phyloP scores from a whole-genome alignment of 2,329 filamentous ascomycete genomes.

The Apiospora arundinis region DNA sequence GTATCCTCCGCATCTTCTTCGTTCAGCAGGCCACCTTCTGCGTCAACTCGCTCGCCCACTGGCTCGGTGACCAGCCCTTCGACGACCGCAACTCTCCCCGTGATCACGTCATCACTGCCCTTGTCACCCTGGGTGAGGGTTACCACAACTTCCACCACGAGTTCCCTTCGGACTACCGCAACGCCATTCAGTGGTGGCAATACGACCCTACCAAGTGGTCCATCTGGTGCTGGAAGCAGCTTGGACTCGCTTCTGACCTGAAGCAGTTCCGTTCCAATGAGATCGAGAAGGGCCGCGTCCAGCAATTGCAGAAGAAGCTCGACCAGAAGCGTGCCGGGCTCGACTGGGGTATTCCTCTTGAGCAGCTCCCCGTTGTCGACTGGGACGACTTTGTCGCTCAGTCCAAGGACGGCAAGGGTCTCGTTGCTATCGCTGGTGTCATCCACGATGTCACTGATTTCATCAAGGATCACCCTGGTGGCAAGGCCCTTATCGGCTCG shows the following conservation, averaged over 20 bases:
- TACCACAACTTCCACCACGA: conserved; percentile 80
- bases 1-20: conserved; percentile 58
- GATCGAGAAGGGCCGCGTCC: conserved; percentile 71
- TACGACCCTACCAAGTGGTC: conserved; percentile 76
- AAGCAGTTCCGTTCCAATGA: conserved; percentile 73
- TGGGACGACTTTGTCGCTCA: conserved; percentile 71
- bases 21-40: conserved; percentile 61
- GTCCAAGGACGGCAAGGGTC: conserved; percentile 67
- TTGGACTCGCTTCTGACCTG: conserved; percentile 70
- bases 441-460: conserved; percentile 71
- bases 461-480: conserved; percentile 72
- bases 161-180: conserved; percentile 74
- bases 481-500: conserved; percentile 69
- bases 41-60: conserved; percentile 60
- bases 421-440: conserved; percentile 67
- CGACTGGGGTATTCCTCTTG: conserved; percentile 70
- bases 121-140: conserved; percentile 72
- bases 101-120: conserved; percentile 71
- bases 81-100: conserved; percentile 74
- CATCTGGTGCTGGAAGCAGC: conserved; percentile 72
- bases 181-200: conserved; percentile 73
- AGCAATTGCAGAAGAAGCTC: conserved; percentile 73
- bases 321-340: conserved; percentile 68
- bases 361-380: conserved; percentile 46
- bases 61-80: conserved; percentile 69